Percentiles rank a stretch among this genome's conserved stretches.
Conservation (phyloP, 2,329 filamentous ascomycete species). For the Aspergillus ochraceus region DNA sequence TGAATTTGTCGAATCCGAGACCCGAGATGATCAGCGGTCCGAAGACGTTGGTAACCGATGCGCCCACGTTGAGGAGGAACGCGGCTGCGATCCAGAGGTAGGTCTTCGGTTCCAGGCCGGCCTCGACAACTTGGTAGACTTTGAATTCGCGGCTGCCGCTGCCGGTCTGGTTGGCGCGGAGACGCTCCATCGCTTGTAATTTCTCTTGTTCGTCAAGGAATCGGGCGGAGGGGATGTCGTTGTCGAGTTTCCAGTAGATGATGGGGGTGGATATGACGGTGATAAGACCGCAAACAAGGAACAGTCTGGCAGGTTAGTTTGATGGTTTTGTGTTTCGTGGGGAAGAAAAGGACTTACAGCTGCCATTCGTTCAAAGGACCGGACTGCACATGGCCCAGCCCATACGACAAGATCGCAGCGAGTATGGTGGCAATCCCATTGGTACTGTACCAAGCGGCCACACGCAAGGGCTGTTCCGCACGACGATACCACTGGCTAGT, state of each 20-base stretch:
- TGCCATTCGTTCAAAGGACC: slow-evolving; percentile 50
- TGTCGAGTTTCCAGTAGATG: slow-evolving; percentile 60
- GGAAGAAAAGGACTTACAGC: slow-evolving; percentile 37
- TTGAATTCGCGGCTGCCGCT: slow-evolving; percentile 49
- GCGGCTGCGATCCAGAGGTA: slow-evolving; percentile 63
- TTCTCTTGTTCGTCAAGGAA: slow-evolving; percentile 51
- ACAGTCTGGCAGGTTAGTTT: slow-evolving; percentile 44
- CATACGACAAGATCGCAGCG: slow-evolving; percentile 58
- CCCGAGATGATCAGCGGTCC: slow-evolving; percentile 63
- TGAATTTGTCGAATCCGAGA: slow-evolving; percentile 60
- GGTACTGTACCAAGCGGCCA: slow-evolving; percentile 67
- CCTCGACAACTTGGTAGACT: slow-evolving; percentile 45
- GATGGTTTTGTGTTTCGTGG: background rate
- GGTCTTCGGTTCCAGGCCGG: slow-evolving; percentile 47
- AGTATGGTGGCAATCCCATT: slow-evolving; percentile 60
- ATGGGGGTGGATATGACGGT: slow-evolving; percentile 60
- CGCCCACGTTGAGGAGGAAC: slow-evolving; percentile 64
- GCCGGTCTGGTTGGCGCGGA: slow-evolving; percentile 53
- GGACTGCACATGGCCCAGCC: slow-evolving; percentile 55
- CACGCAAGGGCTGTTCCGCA: slow-evolving; percentile 62
- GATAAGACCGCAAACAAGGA: slow-evolving; percentile 61
- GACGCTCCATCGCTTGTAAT: slow-evolving; percentile 48
- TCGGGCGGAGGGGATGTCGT: slow-evolving; percentile 54
- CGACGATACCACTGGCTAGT: slow-evolving; percentile 50
- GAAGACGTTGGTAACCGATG: slow-evolving; percentile 64